Evolutionary conservation across 2,329 filamentous ascomycete genomes (phyloP), one percentile per base, ranked within the genome.

Genomic region (Akanthomyces lecanii): DNA sequence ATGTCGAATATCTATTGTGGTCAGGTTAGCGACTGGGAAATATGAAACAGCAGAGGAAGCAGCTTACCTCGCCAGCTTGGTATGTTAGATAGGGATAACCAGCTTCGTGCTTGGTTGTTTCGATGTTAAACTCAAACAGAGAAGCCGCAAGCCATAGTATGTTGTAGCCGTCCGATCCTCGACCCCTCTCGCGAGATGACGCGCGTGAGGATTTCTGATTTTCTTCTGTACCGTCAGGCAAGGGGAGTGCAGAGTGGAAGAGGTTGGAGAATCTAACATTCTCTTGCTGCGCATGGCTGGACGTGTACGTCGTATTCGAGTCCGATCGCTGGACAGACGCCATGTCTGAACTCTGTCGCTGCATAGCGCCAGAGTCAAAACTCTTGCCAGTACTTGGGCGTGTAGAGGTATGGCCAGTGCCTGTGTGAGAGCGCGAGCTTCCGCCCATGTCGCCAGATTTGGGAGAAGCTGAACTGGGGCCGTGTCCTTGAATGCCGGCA

Each of bases 61-160:
- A 44, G 77, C 83, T 70, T 73, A 89, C 88, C 81, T 99, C 95
- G 67, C 95, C 95, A 60, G 93, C 91, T 68, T 94, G 91, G 76
- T 99, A 99, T 51, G 92, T 95, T 65, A 99, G 80, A 74, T 99
- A 99, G 23, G 94, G 93, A 76, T 97, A 98, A 28, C 95, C 95
- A 65, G 90, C 94, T 77, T 98, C 95, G 63, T 91, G 88, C 69
- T 96, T 91, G 30, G 92, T 90, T 28, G 90, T 91, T 71, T 94
- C 91, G 71, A 98, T 98, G 71, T 97, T 96, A 78, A 98, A 99
- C 74, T 98, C 93, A 72, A 97, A 98, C 38, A 98, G 83, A 69
- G 91, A 96, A 23, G 94, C 95, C 16, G 93, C 95, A 21, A 97
- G 82, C 82, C 96, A 99, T 52, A 98, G 79, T 8, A 97, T 86